Base-by-base conservation (phyloP, 257 asterid genomes). In the Henckelia pumila region DNA sequence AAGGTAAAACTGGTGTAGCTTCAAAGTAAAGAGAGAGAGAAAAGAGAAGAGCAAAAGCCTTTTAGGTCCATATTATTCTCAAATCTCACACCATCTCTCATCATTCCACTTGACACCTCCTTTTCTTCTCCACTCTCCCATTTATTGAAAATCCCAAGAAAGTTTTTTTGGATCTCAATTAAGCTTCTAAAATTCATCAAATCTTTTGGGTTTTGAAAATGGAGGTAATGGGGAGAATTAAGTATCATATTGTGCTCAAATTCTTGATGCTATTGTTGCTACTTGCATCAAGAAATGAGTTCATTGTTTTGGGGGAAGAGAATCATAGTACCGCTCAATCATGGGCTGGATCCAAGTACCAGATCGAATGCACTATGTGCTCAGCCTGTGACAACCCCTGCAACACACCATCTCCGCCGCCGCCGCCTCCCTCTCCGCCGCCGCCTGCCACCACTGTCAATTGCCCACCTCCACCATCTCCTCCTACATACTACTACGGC, bases 311-410 rank as follows among this genome's bases (percentile, higher is more conserved):
- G 14, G 69, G 59, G 21, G 77, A 83, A 40, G 65, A 75, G 19
- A 60, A 24, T 35, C 40, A 28, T 7, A 35, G 62, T 23, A n/a
- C n/a, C n/a, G 22, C 11, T 56, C 7, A 72, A 24, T 64, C 80
- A 47, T 87, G 95, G 98, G 85, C 68, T 29, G 98, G 98, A 80
- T 89, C 98, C 1, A 92, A 87, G 78, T 92, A 85, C 85, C 81
- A 84, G 16, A 83, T 87, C 75, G 92, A 89, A 71, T 92, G 98
- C 80, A 89, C 96, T 70, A 87, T 89, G 98, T 92, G 98, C 82
- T 78, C 95, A 1, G 91, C 92, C 0, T 92, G 98, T 66, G 98
- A 92, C 86, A 92, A 87, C 77, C 98, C 98, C 1, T 92, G 98
- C 78, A 67, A 56, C 88, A 70, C 87, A 59, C 83, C 87, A 7